A percentile compares a stretch with the other conserved stretches of the same genome.
Conservation (phyloP, 768 basidiomycete species). For the Hypsizygus marmoreus region DNA sequence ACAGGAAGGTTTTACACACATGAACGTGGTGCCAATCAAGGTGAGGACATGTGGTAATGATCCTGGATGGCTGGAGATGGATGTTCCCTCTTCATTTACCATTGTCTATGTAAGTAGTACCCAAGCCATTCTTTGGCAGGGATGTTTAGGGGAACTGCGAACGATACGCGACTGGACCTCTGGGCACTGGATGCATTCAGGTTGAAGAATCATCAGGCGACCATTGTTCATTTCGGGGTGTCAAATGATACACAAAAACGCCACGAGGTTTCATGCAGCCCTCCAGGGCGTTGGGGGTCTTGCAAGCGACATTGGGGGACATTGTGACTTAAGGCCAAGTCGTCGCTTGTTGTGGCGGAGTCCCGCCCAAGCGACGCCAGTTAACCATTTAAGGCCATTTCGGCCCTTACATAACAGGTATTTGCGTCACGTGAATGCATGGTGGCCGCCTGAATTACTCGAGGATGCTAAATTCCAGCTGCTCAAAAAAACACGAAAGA, state of each 20-base stretch:
- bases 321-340: background rate
- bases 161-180: background rate
- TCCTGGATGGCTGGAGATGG: background rate
- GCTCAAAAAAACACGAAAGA: no score
- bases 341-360: background rate
- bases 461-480: background rate
- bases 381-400: constrained; percentile 1
- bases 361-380: constrained; percentile 10
- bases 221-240: background rate
- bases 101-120: background rate
- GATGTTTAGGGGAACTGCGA: background rate
- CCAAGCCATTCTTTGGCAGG: no score
- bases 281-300: no score
- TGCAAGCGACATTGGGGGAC: background rate
- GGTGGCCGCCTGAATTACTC: background rate
- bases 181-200: background rate
- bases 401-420: background rate
- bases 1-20: background rate
- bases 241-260: background rate
- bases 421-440: background rate
- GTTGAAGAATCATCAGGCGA: no score
- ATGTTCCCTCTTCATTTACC: background rate
- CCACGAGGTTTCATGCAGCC: background rate
- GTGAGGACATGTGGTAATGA: background rate
- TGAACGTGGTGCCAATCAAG: background rate